These are phyloP conservation scores for Elongisporangium senticosum DNA, from an alignment of 352 stramenopile genomes.

Conservation along the genomic window DNA sequence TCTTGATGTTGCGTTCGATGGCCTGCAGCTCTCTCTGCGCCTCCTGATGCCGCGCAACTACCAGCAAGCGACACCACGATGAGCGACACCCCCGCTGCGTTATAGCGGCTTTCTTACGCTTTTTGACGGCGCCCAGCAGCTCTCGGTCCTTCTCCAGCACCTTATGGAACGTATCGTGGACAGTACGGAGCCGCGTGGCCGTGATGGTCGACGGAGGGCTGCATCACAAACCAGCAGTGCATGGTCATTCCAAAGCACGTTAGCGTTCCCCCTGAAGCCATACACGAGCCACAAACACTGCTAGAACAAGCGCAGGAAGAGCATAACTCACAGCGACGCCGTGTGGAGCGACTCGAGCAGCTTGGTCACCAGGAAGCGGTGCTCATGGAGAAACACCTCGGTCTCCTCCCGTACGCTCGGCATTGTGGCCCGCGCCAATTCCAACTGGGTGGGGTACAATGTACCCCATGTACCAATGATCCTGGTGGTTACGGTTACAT, in stretches of 20 bases:
- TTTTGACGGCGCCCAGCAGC: conserved; percentile 67
- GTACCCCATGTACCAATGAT: neutral
- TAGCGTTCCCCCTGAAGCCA: neutral
- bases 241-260: neutral
- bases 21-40: conserved; percentile 63
- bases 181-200: conserved; percentile 57
- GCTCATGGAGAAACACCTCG: conserved; percentile 69
- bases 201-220: conserved; percentile 76
- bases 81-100: neutral
- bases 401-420: conserved; percentile 69
- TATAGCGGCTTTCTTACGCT: conserved; percentile 31
- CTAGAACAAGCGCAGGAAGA: neutral
- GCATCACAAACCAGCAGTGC: neutral
- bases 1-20: conserved; percentile 51
- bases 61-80: neutral
- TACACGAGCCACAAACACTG: neutral
- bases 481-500: neutral
- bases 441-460: neutral
- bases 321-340: conserved; percentile 38
- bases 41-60: conserved; percentile 64
- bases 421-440: conserved; percentile 10
- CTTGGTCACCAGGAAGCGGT: conserved; percentile 82
- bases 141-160: conserved; percentile 73
- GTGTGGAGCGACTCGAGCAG: conserved; percentile 72
- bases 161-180: conserved; percentile 72